These are phyloP conservation scores for Abelmoschus esculentus DNA, from an alignment of 345 rosid species.

Conservation along the genomic window DNA sequence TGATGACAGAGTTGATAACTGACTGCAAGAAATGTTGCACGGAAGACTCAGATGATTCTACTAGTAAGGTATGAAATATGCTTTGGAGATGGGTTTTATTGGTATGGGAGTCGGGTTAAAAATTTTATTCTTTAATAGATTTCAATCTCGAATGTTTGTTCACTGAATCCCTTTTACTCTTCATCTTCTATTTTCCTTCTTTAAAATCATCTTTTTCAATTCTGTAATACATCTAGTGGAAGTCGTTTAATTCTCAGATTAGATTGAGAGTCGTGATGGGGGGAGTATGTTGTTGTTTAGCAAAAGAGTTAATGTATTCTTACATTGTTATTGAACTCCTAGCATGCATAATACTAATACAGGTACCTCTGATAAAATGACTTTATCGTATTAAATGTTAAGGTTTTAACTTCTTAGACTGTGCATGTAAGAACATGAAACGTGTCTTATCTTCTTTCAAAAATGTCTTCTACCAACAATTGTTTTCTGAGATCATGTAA, in stretches of 20 bases:
- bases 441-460: neutral
- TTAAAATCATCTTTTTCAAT: neutral
- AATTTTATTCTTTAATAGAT: neutral
- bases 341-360: neutral
- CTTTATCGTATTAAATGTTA: neutral
- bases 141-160: neutral
- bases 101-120: too few relatives aligned
- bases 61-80: slow-evolving; percentile 53
- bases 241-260: neutral
- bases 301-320: neutral
- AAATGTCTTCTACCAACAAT: neutral
- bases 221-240: neutral
- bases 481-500: neutral
- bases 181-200: neutral
- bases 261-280: neutral
- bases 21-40: slow-evolving; percentile 95
- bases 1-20: slow-evolving; percentile 72
- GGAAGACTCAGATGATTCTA: slow-evolving; percentile 84
- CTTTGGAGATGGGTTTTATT: neutral
- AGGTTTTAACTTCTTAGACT: neutral
- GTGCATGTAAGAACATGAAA: neutral
- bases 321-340: neutral
- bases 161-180: neutral
- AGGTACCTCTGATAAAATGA: neutral
- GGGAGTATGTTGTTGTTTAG: neutral